A percentile compares a stretch with the other conserved stretches of the same genome.
These are phyloP conservation scores for Oryza glumipatula DNA, from an alignment of 176 grass and related monocot genomes.

Conservation along the genomic window DNA sequence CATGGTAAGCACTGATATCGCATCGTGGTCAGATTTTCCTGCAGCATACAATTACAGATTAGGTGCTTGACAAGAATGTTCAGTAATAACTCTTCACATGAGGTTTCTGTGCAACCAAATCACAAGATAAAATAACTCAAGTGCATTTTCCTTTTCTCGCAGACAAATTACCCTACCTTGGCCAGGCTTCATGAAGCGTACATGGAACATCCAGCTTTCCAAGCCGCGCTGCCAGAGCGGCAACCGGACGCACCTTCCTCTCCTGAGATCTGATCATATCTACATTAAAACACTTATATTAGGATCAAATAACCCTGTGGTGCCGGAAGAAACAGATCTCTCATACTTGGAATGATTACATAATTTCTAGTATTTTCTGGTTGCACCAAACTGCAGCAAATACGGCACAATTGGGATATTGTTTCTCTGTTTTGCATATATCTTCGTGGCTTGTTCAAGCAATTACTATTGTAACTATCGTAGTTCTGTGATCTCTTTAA, in stretches of 20 bases:
- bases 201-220: constrained; percentile 62
- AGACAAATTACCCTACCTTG: constrained; percentile 61
- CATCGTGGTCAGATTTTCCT: not conserved
- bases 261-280: not conserved
- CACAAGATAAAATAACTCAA: not conserved
- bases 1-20: constrained; percentile 43
- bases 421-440: not conserved
- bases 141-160: not conserved
- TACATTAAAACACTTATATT: not conserved
- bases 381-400: not conserved
- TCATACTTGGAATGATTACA: not conserved
- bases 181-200: constrained; percentile 62
- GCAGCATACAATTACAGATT: not conserved
- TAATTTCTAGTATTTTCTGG: not conserved
- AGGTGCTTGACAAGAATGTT: not conserved
- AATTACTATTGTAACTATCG: not conserved
- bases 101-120: not conserved
- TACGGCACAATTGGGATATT: not conserved
- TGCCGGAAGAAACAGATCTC: not conserved
- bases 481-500: not conserved
- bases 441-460: not conserved
- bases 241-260: constrained; percentile 55
- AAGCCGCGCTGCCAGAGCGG: constrained; percentile 59
- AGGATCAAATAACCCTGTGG: too few relatives aligned
- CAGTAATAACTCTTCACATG: not conserved